Base-by-base conservation (phyloP, 176 grass and related monocot species). In the Aegilops bicornis region DNA sequence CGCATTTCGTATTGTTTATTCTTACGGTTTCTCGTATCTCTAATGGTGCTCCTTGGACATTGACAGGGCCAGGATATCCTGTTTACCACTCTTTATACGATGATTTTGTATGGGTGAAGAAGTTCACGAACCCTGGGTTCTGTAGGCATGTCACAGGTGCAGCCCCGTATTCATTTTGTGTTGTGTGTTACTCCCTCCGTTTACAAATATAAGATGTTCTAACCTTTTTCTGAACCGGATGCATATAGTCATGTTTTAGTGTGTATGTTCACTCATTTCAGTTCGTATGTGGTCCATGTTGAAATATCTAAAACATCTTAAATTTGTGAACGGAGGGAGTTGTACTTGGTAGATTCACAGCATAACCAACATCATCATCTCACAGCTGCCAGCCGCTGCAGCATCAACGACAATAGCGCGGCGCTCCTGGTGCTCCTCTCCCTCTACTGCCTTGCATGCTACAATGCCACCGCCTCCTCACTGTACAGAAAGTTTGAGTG, bases 41-140 rank as follows among this genome's bases (percentile, higher is more conserved):
- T 80, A 79, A 73, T 73, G 12, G 17, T 43, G 5, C 1, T 10
- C 24, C 43, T 78, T 56, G 58, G 10, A 14, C 2, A 76, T 20
- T 76, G 10, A 48, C 73, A 92, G 79, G 87, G 33, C 84, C 87
- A 56, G 93, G 87, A 68, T 93, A 95, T 71, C 95, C 91, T 0
- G 91, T 95, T 77, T 95, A 98, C 65, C 95, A 98, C 61, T 92
- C 95, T 40, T 36, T 98, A n/a, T 98, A 93, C 67, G 95, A 98
- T 81, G 95, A 93, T 62, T 95, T 88, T 2, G 33, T 93, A 24
- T 98, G 95, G 95, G 91, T 98, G 93, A 87, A 82, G 69, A 98
- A 98, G 87, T 98, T 93, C 35, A 91, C 83, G 58, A 91, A 98
- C 79, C 95, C 95, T 45, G 72, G 89, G 66, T 98, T 98, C 83